Evolutionary conservation across 2,329 filamentous ascomycete genomes (phyloP), one percentile per base, ranked within the genome.

Genomic region (Cordyceps tenuipes): DNA sequence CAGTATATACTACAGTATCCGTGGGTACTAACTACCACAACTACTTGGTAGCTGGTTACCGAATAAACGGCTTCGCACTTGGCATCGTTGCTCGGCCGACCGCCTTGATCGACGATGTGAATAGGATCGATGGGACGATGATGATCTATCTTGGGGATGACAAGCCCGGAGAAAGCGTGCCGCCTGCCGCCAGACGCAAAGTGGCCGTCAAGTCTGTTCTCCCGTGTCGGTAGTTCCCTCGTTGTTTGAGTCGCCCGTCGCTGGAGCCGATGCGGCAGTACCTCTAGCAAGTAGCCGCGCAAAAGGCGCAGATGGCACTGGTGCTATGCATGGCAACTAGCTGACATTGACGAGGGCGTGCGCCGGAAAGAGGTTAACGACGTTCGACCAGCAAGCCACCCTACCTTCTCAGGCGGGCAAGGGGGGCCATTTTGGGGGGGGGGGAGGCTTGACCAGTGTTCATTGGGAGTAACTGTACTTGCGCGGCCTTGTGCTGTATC

Each of bases 321-420:
- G 29, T 29, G 29, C 5, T 29, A 6, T 29, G 6, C 15, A 17
- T 43, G 39, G 17, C 2, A 10, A 34, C 6, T 47, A 50, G 55
- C 55, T 50, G 44, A 49, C 13, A 17, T 46, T 50, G 31, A 49
- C 13, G 23, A 31, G 23, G 23, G 15, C 43, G n/a, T 31, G 36
- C n/a, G 34, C 44, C 21, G 31, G 44, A 50, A 13, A 56, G n/a
- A 34, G 12, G 26, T 56, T 29, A 29, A 29, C n/a, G 53, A 41
- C 26, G 34, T 19, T 21, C 55, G 55, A 57, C 50, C 55, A 57
- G 55, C 44, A 50, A 57, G 46, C 47, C 55, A 57, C 55, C 23
- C 44, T 12, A n/a, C 43, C 44, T 21, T 3, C 43, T 49, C 46
- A 49, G 34, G 46, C 55, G 36, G 36, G 34, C 31, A 49, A 50